Conservation (phyloP, 2,329 filamentous ascomycete species). For the Colletotrichum gigasporum region DNA sequence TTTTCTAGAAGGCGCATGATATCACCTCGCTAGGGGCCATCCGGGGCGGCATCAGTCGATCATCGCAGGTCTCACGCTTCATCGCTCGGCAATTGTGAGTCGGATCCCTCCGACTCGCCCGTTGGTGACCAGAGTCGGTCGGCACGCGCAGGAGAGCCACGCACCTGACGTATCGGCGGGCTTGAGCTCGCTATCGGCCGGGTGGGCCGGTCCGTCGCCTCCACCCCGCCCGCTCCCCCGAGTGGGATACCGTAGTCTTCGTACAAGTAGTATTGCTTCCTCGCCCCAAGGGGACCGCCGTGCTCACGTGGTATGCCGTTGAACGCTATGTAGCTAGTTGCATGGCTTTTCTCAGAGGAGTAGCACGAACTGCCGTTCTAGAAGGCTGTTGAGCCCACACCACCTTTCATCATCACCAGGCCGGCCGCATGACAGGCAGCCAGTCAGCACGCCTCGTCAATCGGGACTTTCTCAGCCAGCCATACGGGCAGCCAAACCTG, state of each 20-base stretch:
- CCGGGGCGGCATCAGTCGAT: slow-evolving; percentile 11
- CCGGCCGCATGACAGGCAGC: slow-evolving; percentile 33
- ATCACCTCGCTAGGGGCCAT: slow-evolving; percentile 1
- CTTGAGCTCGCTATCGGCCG: not conserved
- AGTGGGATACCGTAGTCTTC: not conserved
- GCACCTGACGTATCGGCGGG: not conserved
- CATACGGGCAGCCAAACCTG: slow-evolving; percentile 22
- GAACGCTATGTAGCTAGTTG: not conserved
- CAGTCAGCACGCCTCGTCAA: slow-evolving; percentile 32
- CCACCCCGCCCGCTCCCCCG: slow-evolving; percentile 6
- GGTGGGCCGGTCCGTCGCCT: slow-evolving; percentile 12
- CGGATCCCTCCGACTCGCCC: not conserved
- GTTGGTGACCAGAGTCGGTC: not conserved
- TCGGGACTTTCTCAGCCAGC: slow-evolving; percentile 25
- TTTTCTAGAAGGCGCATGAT: slow-evolving; percentile 14
- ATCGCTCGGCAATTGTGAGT: slow-evolving; percentile 5
- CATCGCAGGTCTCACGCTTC: slow-evolving; percentile 1
- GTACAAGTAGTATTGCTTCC: too few species aligned
- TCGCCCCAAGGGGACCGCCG: too few species aligned
- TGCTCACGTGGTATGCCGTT: not conserved
- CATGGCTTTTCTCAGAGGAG: not conserved
- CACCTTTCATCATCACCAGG: slow-evolving; percentile 31
- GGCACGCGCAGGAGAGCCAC: not conserved
- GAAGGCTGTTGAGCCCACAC: not conserved
- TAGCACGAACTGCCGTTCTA: not conserved